Percentiles rank a stretch among this genome's conserved stretches.
These are phyloP conservation scores for Aspergillus ellipticus DNA, from an alignment of 495 filamentous ascomycete species.

Conservation along the genomic window DNA sequence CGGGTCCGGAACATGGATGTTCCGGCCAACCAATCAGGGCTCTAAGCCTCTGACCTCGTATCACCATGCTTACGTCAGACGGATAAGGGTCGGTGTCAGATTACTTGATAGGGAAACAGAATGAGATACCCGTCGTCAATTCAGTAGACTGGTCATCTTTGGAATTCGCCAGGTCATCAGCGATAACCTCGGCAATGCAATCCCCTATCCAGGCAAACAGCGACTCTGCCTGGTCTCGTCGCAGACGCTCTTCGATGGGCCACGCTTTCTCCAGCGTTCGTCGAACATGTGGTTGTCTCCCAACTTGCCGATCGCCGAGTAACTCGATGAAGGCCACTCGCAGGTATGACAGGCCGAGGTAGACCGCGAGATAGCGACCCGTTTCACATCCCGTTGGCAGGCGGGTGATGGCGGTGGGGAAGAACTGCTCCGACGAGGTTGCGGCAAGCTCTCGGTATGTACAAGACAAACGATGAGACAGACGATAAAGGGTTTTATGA, in stretches of 20 bases:
- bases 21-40: no score
- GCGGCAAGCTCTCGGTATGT: conserved; percentile 58
- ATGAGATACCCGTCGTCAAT: conserved; percentile 69
- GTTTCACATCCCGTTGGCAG: conserved; percentile 55
- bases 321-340: conserved; percentile 71
- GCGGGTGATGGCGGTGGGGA: conserved; percentile 68
- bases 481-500: conserved; percentile 39
- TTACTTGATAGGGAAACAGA: conserved; percentile 77
- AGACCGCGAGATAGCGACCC: conserved; percentile 67
- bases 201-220: conserved; percentile 73
- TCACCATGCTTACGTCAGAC: no score
- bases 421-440: conserved; percentile 60
- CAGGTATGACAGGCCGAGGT: conserved; percentile 72
- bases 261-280: conserved; percentile 63
- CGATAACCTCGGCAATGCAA: conserved; percentile 65
- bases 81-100: no score
- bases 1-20: no score
- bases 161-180: conserved; percentile 33
- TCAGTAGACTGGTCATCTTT: conserved; percentile 35
- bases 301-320: conserved; percentile 36
- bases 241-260: conserved; percentile 69
- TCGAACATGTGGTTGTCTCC: conserved; percentile 37
- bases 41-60: no score
- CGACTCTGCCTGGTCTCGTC: conserved; percentile 61
- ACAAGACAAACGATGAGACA: conserved; percentile 52